phyloP scores from a whole-genome alignment of 129 eudicot genomes.

The Oenanthe sinensis region DNA sequence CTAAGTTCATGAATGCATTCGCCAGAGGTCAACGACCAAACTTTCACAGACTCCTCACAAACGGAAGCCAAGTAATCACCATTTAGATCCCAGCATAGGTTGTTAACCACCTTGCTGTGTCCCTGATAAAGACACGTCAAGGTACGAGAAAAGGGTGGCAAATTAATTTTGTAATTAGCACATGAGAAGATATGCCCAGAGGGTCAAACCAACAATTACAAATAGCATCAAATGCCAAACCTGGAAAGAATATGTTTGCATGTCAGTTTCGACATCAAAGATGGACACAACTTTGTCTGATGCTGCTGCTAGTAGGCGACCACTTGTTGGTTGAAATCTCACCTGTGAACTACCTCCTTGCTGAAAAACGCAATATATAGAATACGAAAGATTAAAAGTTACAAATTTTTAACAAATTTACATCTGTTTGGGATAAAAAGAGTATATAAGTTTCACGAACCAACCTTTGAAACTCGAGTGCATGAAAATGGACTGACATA shows the following conservation, averaged over 20 bases:
- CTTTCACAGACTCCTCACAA: conserved; percentile 74
- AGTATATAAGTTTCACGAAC: conserved; percentile 9
- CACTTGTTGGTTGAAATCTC: conserved; percentile 84
- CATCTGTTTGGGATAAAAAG: not conserved
- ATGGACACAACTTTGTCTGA: conserved; percentile 79
- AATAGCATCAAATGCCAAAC: conserved; percentile 31
- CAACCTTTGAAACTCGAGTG: conserved; percentile 81
- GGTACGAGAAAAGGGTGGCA: not conserved
- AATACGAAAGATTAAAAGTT: not conserved
- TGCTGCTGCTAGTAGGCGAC: conserved; percentile 88
- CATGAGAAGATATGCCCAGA: conserved; percentile 1
- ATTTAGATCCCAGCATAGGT: conserved; percentile 83
- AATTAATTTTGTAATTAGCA: not conserved
- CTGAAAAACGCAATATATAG: conserved; percentile 28
- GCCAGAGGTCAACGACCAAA: conserved; percentile 82
- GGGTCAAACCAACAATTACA: not conserved
- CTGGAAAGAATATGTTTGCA: conserved; percentile 80
- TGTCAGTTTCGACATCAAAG: conserved; percentile 80
- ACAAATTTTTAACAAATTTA: not conserved
- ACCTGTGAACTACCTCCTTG: conserved; percentile 95
- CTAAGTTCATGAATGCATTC: conserved; percentile 84
- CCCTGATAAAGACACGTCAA: conserved; percentile 32
- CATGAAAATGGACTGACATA: conserved; percentile 76
- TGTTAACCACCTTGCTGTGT: conserved; percentile 65
- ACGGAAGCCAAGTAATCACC: conserved; percentile 90